Evolutionary conservation across 176 grass and related monocot species (phyloP), one percentile per base, ranked within the genome.

Genomic region (Avena sativa): DNA sequence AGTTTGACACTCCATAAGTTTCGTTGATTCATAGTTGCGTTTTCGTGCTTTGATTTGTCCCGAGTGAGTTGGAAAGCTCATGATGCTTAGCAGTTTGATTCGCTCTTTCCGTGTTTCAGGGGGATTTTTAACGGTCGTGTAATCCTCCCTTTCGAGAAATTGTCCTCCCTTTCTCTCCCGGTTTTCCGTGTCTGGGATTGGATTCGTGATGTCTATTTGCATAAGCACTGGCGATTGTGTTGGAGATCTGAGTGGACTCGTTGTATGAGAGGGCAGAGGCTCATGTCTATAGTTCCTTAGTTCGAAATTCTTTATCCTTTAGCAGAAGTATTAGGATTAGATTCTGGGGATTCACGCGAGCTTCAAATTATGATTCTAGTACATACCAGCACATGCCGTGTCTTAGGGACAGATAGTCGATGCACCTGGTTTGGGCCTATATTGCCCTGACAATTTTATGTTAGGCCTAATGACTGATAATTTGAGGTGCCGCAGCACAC

Each of bases 201-300:
- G 69, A 76, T 76, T 90, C 9, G 20, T 25, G 64, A 53, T 32
- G 26, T 57, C 11, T 81, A 25, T 69, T 69, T 81, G 78, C 2
- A 40, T 36, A 2, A 17, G 16, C 19, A 87, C 44, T 46, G 32
- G 28, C 34, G n/a, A 23, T 71, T 47, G 75, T 62, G 57, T 21
- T 74, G 21, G 56, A 65, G 90, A 91, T 91, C 86, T 78, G 86
- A 57, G 20, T 57, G 55, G 43, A 25, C 76, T 86, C 10, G 9
- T 6, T 67, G 9, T 52, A 11, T 6, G 60, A 4, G 60, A 1
- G n/a, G 59, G 38, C 32, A 10, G 23, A 55, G 36, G 59, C 14
- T 51, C 77, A 8, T 68, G 23, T 40, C 14, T 77, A 11, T 79
- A 76, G 4, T 43, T 59, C 70, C 61, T 81, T 81, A n/a, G 5